phyloP scores from a whole-genome alignment of 257 asterid species.

The Solanum peruvianum region DNA sequence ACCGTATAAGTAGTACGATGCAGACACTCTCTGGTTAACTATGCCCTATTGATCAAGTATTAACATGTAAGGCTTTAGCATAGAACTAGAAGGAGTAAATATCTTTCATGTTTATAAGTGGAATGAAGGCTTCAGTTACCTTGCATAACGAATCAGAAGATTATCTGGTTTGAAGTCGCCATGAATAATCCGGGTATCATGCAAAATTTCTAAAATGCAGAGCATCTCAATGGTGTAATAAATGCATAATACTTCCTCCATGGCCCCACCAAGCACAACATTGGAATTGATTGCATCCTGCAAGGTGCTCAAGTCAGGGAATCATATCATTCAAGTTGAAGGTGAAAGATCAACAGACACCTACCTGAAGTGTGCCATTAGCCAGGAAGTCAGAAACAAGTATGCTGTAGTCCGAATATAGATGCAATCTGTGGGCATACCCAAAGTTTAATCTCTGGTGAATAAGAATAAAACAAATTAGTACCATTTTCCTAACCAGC shows the following conservation, averaged over 20 bases:
- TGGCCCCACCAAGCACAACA: conserved; percentile 49
- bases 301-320: conserved; percentile 8
- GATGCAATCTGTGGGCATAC: conserved; percentile 80
- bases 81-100: background rate
- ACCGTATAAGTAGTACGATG: background rate
- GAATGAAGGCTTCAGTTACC: conserved; percentile 31
- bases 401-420: conserved; percentile 85
- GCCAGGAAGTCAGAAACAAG: conserved; percentile 67
- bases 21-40: background rate
- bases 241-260: conserved; percentile 85
- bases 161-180: conserved; percentile 98
- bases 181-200: conserved; percentile 61
- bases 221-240: conserved; percentile 97
- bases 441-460: conserved; percentile 79
- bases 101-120: background rate
- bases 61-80: background rate
- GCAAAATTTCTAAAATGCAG: conserved; percentile 64
- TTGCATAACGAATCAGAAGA: conserved; percentile 79
- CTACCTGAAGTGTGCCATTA: conserved; percentile 94
- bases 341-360: conserved; percentile 9
- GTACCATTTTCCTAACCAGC: conserved; percentile 1
- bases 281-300: conserved; percentile 85
- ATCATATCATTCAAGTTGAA: background rate
- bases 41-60: background rate
- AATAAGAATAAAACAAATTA: conserved; percentile 9